A percentile compares a stretch with the other conserved stretches of the same genome.
These are phyloP conservation scores for Hygrophila difformis DNA, from an alignment of 257 asterid genomes.

Conservation along the genomic window DNA sequence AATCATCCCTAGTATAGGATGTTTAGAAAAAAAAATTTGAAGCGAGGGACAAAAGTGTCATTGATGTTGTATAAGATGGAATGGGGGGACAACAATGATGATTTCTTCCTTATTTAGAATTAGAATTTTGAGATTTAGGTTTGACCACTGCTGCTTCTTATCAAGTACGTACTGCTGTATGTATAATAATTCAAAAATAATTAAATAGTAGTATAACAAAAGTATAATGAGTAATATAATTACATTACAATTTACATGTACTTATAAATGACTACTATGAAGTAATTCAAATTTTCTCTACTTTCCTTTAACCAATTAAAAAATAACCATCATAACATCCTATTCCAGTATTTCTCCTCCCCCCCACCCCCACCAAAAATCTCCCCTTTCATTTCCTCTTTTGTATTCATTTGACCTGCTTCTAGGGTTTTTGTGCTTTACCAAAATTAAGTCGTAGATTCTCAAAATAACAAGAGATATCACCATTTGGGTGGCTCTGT, in stretches of 20 bases:
- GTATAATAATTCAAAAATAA: no score
- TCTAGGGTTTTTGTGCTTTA: constrained; percentile 32
- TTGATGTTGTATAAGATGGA: constrained; percentile 6
- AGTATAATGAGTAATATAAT: no score
- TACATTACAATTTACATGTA: background rate
- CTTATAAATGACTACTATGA: no score
- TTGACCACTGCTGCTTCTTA: constrained; percentile 47
- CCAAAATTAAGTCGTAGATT: constrained; percentile 14
- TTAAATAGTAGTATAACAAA: no score
- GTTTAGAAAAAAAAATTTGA: constrained; percentile 25
- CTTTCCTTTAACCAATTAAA: background rate
- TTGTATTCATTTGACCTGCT: constrained; percentile 35
- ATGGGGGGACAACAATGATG: constrained; percentile 29
- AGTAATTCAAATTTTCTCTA: no score
- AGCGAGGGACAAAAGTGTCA: constrained; percentile 2
- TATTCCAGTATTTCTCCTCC: constrained; percentile 13
- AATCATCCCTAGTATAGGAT: no score
- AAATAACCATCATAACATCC: constrained; percentile 18
- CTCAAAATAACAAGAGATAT: constrained; percentile 11
- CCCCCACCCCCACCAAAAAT: constrained; percentile 18
- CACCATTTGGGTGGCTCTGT: constrained; percentile 11
- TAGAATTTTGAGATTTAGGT: constrained; percentile 30
- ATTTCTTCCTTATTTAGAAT: constrained; percentile 20
- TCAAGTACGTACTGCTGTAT: background rate
- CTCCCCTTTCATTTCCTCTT: constrained; percentile 31